A percentile compares a stretch with the other conserved stretches of the same genome.
phyloP scores from a whole-genome alignment of 2,329 filamentous ascomycete species.

The Ceratocystis colombiana region DNA sequence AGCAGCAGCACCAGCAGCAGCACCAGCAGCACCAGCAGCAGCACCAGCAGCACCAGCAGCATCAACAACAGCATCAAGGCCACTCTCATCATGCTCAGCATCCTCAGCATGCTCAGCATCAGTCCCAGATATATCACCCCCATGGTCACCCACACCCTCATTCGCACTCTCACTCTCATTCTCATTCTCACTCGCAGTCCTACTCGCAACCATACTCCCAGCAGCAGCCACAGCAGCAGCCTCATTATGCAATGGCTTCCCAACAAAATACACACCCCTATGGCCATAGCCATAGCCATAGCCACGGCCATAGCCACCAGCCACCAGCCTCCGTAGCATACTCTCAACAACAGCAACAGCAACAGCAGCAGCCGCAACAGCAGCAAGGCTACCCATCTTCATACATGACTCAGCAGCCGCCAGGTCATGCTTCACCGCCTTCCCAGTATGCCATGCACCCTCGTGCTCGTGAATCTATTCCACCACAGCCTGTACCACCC shows the following conservation, averaged over 20 bases:
- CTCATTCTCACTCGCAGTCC: constrained; percentile 27
- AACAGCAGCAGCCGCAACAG: constrained; percentile 27
- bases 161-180: constrained; percentile 28
- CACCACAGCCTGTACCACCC: constrained; percentile 7
- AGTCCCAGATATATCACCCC: constrained; percentile 36
- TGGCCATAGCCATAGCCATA: constrained; percentile 25
- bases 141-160: constrained; percentile 26
- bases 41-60: constrained; percentile 32
- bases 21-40: constrained; percentile 27
- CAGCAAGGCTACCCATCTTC: constrained; percentile 13
- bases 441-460: constrained; percentile 19
- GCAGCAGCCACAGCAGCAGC: constrained; percentile 29
- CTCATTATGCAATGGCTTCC: constrained; percentile 29
- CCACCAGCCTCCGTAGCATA: constrained; percentile 3
- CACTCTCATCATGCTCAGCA: constrained; percentile 37
- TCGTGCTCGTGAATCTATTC: constrained; percentile 15
- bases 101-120: constrained; percentile 50
- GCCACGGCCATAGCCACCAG: constrained; percentile 26
- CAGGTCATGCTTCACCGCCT: constrained; percentile 25
- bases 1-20: constrained; percentile 34
- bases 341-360: constrained; percentile 23
- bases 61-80: constrained; percentile 35
- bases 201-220: constrained; percentile 2
- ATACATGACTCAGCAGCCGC: constrained; percentile 19
- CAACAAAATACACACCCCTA: constrained; percentile 35